Evolutionary conservation across 495 filamentous ascomycete genomes (phyloP), one percentile per base, ranked within the genome.

Genomic region (Neurospora sp.): DNA sequence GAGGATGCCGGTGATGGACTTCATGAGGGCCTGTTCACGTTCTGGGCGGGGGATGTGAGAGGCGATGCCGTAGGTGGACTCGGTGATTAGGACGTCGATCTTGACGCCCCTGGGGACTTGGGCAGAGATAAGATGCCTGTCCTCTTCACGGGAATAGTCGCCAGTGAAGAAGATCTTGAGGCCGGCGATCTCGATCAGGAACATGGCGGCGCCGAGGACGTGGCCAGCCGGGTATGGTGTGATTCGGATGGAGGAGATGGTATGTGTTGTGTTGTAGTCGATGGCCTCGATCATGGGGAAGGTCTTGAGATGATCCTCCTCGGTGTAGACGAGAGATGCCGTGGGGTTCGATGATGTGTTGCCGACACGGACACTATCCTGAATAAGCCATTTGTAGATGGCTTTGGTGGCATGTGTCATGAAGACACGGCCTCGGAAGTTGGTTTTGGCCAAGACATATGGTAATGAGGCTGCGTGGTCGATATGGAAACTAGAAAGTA

Each of bases 371-470:
- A 99, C 92, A 79, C 92, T 94, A 83, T 99, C 96, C 81, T 97
- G 94, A 71, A 98, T 97, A 41, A 99, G 87, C 94, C 95, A 98
- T 86, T 98, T 98, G 87, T 99, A 99, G 82, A 99, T 99, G 74
- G 96, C 96, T 83, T 98, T 98, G 35, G 96, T 99, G 6, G 96
- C 93, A 84, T 98, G 96, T 37, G 96, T 99, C 95, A 98, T 99
- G 84, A 98, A 98, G 73, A 98, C 94, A 38, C 95, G 90, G 72
- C 96, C 96, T 75, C 92, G 91, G 87, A 99, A 99, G 79, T 96
- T 97, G 69, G 96, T 98, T 83, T 99, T 98, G 74, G 95, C 91
- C 79, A 99, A 89, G 72, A 99, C 96, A 82, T 98, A 99, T 41
- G 96, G 96, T 37, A 99, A 87, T 20, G 95, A 96, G 27, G 95